Percentiles rank a stretch among this genome's conserved stretches.
phyloP scores from a whole-genome alignment of 169 alveolate genomes.

The Plasmodium adleri region DNA sequence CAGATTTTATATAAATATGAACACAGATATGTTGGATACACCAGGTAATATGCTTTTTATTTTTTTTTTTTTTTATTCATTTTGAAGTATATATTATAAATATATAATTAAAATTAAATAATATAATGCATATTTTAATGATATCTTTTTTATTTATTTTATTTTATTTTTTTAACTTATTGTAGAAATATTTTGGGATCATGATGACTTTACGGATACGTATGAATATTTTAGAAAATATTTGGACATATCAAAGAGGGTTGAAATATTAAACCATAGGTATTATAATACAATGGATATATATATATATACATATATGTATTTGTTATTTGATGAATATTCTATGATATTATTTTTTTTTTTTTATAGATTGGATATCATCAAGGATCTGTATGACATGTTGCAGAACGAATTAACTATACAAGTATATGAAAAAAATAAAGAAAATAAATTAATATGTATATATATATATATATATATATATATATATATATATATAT shows the following conservation, averaged over 20 bases:
- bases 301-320: neutral
- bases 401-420: conserved; percentile 87
- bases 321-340: neutral
- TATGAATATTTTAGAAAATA: conserved; percentile 86
- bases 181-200: conserved; percentile 89
- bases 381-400: conserved; percentile 90
- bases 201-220: conserved; percentile 88
- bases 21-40: conserved; percentile 89
- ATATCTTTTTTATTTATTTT: neutral
- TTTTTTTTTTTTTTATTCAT: neutral
- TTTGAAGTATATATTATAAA: neutral
- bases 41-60: conserved; percentile 79
- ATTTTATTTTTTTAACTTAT: neutral
- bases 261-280: conserved; percentile 89
- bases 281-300: conserved; percentile 3
- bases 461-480: too few species aligned
- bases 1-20: conserved; percentile 88
- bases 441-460: neutral
- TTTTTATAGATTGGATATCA: conserved; percentile 83
- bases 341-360: neutral
- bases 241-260: conserved; percentile 89
- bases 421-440: conserved; percentile 63
- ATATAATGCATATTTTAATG: neutral
- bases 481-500: neutral
- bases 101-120: neutral